Conservation (phyloP, 352 stramenopile species). For the Globisporangium heterothallicum region DNA sequence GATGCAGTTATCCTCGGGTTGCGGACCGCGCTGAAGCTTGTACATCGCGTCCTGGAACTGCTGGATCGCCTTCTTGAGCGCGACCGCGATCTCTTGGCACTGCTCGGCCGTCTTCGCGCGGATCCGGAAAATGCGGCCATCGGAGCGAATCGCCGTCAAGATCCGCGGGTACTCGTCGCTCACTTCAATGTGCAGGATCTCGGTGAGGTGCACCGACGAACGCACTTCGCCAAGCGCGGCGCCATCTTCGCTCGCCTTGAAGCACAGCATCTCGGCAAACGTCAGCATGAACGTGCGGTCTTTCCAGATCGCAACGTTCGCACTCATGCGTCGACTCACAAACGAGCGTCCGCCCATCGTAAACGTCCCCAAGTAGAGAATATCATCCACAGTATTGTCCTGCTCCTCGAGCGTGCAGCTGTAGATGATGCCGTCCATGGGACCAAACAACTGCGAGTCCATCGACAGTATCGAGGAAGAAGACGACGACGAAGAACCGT, state of each 20-base stretch:
- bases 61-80: conserved; percentile 51
- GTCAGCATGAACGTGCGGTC: conserved; percentile 76
- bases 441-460: conserved; percentile 19
- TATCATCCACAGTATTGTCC: conserved; percentile 73
- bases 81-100: conserved; percentile 46
- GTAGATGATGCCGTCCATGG: conserved; percentile 66
- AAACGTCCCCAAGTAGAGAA: conserved; percentile 73
- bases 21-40: conserved; percentile 53
- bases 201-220: conserved; percentile 63
- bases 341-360: conserved; percentile 70
- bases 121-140: conserved; percentile 68
- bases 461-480: conserved; percentile 3
- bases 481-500: conserved; percentile 7
- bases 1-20: conserved; percentile 62
- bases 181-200: conserved; percentile 76
- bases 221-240: conserved; percentile 56
- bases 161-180: conserved; percentile 67
- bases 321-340: conserved; percentile 61
- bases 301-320: conserved; percentile 76
- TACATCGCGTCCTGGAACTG: conserved; percentile 73
- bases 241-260: conserved; percentile 52
- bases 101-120: conserved; percentile 60
- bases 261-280: conserved; percentile 69
- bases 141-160: conserved; percentile 63
- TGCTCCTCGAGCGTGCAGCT: conserved; percentile 69